Conservation (phyloP, 2,329 filamentous ascomycete genomes). For the Aureobasidium pullulans region DNA sequence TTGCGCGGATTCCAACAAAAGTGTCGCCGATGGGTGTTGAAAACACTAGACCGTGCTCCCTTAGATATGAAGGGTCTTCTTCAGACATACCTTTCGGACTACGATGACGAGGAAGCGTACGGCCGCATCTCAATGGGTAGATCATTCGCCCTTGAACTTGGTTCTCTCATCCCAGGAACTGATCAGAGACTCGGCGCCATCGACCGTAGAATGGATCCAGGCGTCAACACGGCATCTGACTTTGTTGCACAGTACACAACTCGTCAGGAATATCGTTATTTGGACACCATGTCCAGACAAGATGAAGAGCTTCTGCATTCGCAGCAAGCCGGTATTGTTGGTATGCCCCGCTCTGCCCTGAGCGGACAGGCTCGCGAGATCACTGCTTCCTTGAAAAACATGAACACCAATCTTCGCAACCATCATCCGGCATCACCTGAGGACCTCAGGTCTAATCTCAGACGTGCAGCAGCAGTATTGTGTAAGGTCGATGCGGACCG, state of each 20-base stretch:
- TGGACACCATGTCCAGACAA: conserved; percentile 65
- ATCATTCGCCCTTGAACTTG: conserved; percentile 91
- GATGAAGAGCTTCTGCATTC: conserved; percentile 47
- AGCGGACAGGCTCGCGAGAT: conserved; percentile 35
- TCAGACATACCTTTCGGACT: conserved; percentile 93
- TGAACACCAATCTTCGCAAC: conserved; percentile 63
- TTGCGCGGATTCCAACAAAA: conserved; percentile 68
- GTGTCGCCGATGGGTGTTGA: conserved; percentile 72
- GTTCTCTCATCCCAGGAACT: conserved; percentile 73
- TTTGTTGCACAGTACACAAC: conserved; percentile 97
- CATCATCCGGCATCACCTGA: conserved; percentile 63
- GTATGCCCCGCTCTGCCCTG: not conserved
- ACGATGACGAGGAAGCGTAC: conserved; percentile 76
- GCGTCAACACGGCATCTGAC: conserved; percentile 87
- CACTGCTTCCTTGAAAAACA: conserved; percentile 56
- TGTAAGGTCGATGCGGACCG: conserved; percentile 71
- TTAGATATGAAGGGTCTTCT: conserved; percentile 90
- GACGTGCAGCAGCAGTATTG: conserved; percentile 76
- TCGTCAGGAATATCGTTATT: conserved; percentile 88
- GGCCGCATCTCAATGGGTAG: conserved; percentile 87
- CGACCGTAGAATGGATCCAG: conserved; percentile 62
- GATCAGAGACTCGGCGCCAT: conserved; percentile 82
- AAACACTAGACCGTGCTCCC: conserved; percentile 76
- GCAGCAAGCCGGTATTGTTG: not conserved
- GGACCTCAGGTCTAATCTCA: conserved; percentile 73